Conservation (phyloP, 2,329 filamentous ascomycete species). For the Lasiodiplodia gonubiensis region DNA sequence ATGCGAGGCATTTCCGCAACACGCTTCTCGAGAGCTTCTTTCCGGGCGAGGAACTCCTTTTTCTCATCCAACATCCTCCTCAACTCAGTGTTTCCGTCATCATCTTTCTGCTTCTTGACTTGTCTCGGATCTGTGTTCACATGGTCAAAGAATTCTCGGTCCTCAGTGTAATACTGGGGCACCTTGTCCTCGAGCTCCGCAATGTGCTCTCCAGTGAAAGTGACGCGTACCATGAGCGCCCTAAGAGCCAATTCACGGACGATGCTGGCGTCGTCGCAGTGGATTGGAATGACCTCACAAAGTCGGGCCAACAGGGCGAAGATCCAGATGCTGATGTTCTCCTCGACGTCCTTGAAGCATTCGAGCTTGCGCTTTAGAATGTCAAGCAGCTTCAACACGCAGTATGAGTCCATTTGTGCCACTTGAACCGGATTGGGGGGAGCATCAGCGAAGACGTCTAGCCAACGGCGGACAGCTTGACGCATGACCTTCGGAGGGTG, state of each 20-base stretch:
- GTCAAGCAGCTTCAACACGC: slow-evolving; percentile 69
- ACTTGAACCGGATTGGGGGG: slow-evolving; percentile 58
- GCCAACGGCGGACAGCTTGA: slow-evolving; percentile 34
- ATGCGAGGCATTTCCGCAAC: background rate
- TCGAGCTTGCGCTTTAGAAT: slow-evolving; percentile 67
- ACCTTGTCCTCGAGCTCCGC: slow-evolving; percentile 39
- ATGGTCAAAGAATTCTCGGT: slow-evolving; percentile 33
- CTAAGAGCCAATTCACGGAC: slow-evolving; percentile 80
- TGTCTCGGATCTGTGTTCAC: slow-evolving; percentile 8
- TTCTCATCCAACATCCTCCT: slow-evolving; percentile 3
- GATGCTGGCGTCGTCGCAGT: slow-evolving; percentile 49
- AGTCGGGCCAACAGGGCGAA: slow-evolving; percentile 82
- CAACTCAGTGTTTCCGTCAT: background rate
- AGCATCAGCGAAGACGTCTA: slow-evolving; percentile 34
- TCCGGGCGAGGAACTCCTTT: background rate
- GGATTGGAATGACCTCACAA: slow-evolving; percentile 59
- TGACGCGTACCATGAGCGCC: slow-evolving; percentile 67
- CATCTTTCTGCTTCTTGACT: background rate
- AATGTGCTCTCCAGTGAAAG: slow-evolving; percentile 42
- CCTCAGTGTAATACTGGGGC: slow-evolving; percentile 34
- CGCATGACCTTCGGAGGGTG: slow-evolving; percentile 41
- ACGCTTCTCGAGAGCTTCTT: background rate
- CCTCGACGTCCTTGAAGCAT: slow-evolving; percentile 63
- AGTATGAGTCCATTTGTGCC: slow-evolving; percentile 64
- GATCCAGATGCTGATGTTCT: slow-evolving; percentile 78